phyloP scores from a whole-genome alignment of 768 basidiomycete species.

The Sistotremastrum suecicum region DNA sequence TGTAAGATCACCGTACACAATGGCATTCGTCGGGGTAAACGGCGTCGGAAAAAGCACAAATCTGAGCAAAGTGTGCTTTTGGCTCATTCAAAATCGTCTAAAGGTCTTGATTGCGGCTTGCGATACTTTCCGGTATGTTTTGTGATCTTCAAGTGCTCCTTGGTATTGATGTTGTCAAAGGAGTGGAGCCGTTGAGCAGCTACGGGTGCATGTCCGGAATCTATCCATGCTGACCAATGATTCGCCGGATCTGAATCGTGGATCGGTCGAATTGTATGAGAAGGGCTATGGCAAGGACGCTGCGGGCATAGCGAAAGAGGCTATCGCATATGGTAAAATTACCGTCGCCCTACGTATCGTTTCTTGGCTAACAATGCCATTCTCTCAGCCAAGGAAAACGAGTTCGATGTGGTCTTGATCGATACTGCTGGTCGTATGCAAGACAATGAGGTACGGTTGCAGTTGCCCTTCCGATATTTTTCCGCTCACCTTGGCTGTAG shows the following conservation, averaged over 20 bases:
- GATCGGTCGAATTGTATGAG: slow-evolving; percentile 86
- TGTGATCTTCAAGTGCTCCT: background rate
- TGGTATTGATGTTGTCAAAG: slow-evolving; percentile 20
- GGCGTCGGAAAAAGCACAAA: slow-evolving; percentile 99
- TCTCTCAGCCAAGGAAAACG: slow-evolving; percentile 61
- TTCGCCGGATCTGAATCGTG: slow-evolving; percentile 29
- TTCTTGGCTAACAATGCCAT: background rate
- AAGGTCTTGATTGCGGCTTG: slow-evolving; percentile 95
- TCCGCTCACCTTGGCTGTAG: slow-evolving; percentile 19
- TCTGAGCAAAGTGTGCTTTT: slow-evolving; percentile 95
- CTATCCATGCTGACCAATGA: slow-evolving; percentile 61
- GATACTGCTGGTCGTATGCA: slow-evolving; percentile 99
- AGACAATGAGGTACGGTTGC: slow-evolving; percentile 74
- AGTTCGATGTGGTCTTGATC: slow-evolving; percentile 93
- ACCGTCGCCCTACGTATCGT: background rate
- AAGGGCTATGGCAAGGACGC: slow-evolving; percentile 97
- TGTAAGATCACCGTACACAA: slow-evolving; percentile 75
- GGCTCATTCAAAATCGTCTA: slow-evolving; percentile 92
- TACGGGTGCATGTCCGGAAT: slow-evolving; percentile 93
- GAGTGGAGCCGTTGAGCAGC: slow-evolving; percentile 95
- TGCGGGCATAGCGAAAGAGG: slow-evolving; percentile 95
- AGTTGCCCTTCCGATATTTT: background rate
- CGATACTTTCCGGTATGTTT: slow-evolving; percentile 78
- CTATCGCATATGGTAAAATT: slow-evolving; percentile 69
- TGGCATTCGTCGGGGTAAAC: slow-evolving; percentile 96